These are phyloP conservation scores for Colletotrichum trifolii DNA, from an alignment of 2,329 filamentous ascomycete genomes.

Conservation along the genomic window DNA sequence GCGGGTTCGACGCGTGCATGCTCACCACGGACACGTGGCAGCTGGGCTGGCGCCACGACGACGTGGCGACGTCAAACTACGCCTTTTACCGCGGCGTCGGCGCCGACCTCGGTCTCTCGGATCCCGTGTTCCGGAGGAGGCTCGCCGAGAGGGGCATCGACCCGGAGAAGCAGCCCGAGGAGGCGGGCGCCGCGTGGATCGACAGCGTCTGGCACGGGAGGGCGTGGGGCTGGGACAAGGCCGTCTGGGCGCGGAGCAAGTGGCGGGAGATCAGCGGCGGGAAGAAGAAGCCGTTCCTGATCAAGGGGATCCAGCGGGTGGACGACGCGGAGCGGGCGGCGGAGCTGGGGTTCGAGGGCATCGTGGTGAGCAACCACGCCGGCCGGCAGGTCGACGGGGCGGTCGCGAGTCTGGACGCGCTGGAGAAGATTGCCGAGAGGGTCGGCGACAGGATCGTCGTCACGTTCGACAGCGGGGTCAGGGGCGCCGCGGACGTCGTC, in stretches of 20 bases:
- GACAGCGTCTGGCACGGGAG: slow-evolving; percentile 72
- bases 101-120: slow-evolving; percentile 66
- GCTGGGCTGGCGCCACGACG: slow-evolving; percentile 70
- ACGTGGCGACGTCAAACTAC: slow-evolving; percentile 67
- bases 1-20: slow-evolving; percentile 67
- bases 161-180: slow-evolving; percentile 51
- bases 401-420: slow-evolving; percentile 59
- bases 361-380: slow-evolving; percentile 71
- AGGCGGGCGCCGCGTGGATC: slow-evolving; percentile 71
- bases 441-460: slow-evolving; percentile 41
- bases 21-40: slow-evolving; percentile 74
- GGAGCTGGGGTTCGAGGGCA: slow-evolving; percentile 68
- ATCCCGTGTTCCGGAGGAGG: slow-evolving; percentile 68
- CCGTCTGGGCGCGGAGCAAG: slow-evolving; percentile 68
- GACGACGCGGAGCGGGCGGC: slow-evolving; percentile 67
- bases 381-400: slow-evolving; percentile 60
- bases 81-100: slow-evolving; percentile 72
- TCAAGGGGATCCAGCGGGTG: slow-evolving; percentile 73
- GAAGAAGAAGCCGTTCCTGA: slow-evolving; percentile 63
- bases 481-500: slow-evolving; percentile 67
- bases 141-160: slow-evolving; percentile 65
- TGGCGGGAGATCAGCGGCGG: slow-evolving; percentile 70
- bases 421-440: slow-evolving; percentile 56
- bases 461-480: slow-evolving; percentile 60
- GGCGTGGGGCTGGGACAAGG: slow-evolving; percentile 72